Evolutionary conservation across 2,329 filamentous ascomycete genomes (phyloP).

Genomic region (Aspergillus sp.): DNA sequence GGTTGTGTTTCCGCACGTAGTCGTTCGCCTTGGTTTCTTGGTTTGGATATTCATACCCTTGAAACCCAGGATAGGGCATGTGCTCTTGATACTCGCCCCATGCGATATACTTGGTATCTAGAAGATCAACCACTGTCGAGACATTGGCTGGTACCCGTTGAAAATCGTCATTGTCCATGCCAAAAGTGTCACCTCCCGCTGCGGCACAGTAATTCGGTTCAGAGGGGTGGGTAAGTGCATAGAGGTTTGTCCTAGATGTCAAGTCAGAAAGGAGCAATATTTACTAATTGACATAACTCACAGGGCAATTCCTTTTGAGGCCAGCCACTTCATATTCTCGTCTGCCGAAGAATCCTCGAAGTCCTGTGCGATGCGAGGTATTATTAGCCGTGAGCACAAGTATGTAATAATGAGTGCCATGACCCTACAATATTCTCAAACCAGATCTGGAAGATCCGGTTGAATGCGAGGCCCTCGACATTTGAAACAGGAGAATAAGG

Average conservation of each 20-base stretch:
- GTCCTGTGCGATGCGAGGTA: conserved; percentile 31
- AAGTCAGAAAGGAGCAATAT: not conserved
- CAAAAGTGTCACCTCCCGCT: conserved; percentile 70
- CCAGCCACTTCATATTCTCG: conserved; percentile 35
- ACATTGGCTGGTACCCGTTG: conserved; percentile 60
- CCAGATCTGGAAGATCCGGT: conserved; percentile 73
- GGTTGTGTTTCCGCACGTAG: conserved; percentile 83
- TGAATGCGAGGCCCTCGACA: conserved; percentile 12
- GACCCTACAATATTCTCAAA: conserved; percentile 67
- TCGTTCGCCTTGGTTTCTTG: conserved; percentile 61
- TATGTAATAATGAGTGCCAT: not conserved
- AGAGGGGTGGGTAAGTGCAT: conserved; percentile 68
- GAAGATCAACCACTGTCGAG: conserved; percentile 66
- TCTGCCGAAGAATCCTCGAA: conserved; percentile 65
- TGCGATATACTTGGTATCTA: conserved; percentile 63
- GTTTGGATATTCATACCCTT: conserved; percentile 63
- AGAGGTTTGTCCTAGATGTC: conserved; percentile 50
- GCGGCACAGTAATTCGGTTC: conserved; percentile 74
- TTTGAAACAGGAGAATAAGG: conserved; percentile 57
- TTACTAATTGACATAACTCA: not conserved
- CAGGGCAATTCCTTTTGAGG: conserved; percentile 59
- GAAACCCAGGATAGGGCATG: conserved; percentile 72
- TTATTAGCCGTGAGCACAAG: not conserved
- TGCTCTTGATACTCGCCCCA: conserved; percentile 78
- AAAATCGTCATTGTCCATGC: conserved; percentile 68